Base-by-base conservation (phyloP, 352 stramenopile species). In the Phytophthora syringae region DNA sequence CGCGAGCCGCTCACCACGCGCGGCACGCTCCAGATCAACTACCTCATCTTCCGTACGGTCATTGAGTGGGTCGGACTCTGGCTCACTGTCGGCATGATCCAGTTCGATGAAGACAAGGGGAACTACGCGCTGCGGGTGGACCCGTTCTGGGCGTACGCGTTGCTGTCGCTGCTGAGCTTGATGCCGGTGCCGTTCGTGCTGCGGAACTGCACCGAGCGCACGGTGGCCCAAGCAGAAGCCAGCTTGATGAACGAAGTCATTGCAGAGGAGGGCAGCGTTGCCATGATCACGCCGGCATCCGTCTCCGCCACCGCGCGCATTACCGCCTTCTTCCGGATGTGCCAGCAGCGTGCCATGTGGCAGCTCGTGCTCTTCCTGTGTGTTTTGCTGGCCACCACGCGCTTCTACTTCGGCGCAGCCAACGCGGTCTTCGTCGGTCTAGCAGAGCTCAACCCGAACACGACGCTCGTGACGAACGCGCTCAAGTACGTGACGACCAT, bases 11-110 rank as follows among this genome's bases (percentile, higher is more conserved):
- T 92, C 32, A 84, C 70, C 20, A 80, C 70, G 43, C 84, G 86
- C 12, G 88, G 88, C 24, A 79, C 75, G 20, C 72, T 90, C 13
- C 88, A 96, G 77, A 92, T 90, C 64, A 87, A 90, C 59, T 92
- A 88, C 50, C 64, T 91, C 18, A 77, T 93, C 37, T 88, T 90
- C 58, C 76, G 82, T 0, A 66, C 79, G 10, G 53, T 69, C 27
- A 70, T 86, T 25, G 82, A 92, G 52, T 84, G 71, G 67, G 32
- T 80, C 24, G 66, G 64, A 22, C 73, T 79, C 25, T 89, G 80
- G 82, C 9, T 76, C 52, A 89, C 80, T 3, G 72, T 69, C 16
- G 64, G 70, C 16, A 36, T 90, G 40, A 72, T 86, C 22, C 72
- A 60, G 28, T 89, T 76, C 52, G 66, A 92, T 36, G 6, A 56